Evolutionary conservation across 164 flowering plant species (phyloP).

Genomic region (Dillenia turbinata): DNA sequence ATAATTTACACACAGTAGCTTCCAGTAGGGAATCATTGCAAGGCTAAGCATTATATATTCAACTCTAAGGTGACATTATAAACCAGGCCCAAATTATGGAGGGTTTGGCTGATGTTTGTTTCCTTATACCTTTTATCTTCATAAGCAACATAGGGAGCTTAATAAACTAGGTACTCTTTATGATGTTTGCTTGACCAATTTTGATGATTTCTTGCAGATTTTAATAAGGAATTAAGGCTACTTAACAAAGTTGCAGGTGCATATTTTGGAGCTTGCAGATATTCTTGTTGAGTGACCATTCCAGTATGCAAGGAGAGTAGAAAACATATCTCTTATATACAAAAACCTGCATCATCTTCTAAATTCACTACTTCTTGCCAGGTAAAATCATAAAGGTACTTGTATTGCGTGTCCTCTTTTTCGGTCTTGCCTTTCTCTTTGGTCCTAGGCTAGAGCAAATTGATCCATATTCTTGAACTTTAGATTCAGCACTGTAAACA

Average conservation of each 20-base stretch:
- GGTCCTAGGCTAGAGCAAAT: constrained; percentile 70
- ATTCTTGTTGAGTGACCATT: constrained; percentile 93
- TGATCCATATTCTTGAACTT: constrained; percentile 80
- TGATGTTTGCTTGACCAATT: too few relatives aligned
- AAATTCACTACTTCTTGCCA: constrained; percentile 95
- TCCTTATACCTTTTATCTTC: too few relatives aligned
- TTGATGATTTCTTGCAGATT: constrained; percentile 36
- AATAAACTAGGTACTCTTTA: too few relatives aligned
- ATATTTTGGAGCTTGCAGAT: constrained; percentile 91
- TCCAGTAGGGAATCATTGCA: too few relatives aligned
- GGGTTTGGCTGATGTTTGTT: too few relatives aligned
- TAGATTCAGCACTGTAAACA: constrained; percentile 83
- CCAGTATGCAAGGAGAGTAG: constrained; percentile 92
- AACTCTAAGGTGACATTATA: too few relatives aligned
- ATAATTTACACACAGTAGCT: too few relatives aligned
- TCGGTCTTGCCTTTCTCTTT: neutral
- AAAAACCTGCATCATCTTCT: constrained; percentile 88
- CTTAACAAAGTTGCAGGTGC: constrained; percentile 85
- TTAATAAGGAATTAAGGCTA: constrained; percentile 71
- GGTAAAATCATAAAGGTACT: constrained; percentile 25
- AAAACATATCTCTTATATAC: constrained; percentile 85
- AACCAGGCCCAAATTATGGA: too few relatives aligned
- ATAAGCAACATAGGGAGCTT: too few relatives aligned
- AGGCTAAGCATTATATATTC: too few relatives aligned
- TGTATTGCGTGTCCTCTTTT: too few relatives aligned